Evolutionary conservation across 2,329 filamentous ascomycete genomes (phyloP), one percentile per base, ranked within the genome.

Genomic region (Boeremia lycopersici): DNA sequence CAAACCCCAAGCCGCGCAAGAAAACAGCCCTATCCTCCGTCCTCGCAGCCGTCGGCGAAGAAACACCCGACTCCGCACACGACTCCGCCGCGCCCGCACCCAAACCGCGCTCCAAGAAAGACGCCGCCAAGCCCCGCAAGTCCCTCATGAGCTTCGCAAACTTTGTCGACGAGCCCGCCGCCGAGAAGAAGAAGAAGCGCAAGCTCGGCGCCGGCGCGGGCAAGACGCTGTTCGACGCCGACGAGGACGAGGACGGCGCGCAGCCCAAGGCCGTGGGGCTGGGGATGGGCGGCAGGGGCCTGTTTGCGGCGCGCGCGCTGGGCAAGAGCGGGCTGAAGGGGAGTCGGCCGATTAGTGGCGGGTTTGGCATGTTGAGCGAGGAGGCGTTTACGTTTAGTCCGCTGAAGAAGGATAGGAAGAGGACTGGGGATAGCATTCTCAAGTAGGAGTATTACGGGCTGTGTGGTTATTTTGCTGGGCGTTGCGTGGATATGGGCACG

Each of bases 131-230:
- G 59, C 62, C 72, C 10, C 77, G 79, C 63, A 82, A 81, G 56
- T 79, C 78, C 3, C 76, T 82, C 53, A 76, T 78, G 65, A 77
- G 78, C 7, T 81, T 77, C 47, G 73, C 74, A 1, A 65, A 72
- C n/a, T 77, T 77, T 58, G 70, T 63, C 46, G 71, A 73, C 13
- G 74, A 74, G 50, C 69, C 69, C 7, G 77, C 75, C 17, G 68
- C 70, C 4, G 73, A 75, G 48, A 73, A 73, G 61, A 73, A 72
- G 58, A 72, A 88, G 81, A 92, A 89, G 79, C 85, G 89, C 59
- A 93, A 91, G 74, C 76, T 91, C 5, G 79, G 90, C 1, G 86
- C 87, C 4, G 78, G 57, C 25, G 57, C 83, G 42, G 85, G 86
- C 60, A 81, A 78, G 63, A 89, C 86, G 3, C 71, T 95, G 6